Base-by-base conservation (phyloP, 441 rosid genomes). In the Gossypium aridum region DNA sequence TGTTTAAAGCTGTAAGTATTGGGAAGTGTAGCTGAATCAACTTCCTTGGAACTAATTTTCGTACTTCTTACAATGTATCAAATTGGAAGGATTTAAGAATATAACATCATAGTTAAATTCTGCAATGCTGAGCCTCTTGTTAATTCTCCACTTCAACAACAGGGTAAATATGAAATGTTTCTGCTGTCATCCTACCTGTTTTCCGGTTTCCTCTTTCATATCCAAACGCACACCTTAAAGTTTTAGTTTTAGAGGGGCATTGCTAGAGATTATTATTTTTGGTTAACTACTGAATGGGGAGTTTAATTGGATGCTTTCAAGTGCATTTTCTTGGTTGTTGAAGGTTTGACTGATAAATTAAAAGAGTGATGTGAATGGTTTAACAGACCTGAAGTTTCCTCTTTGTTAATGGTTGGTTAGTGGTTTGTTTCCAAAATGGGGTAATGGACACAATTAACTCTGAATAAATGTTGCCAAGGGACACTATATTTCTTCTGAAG, bases 241-340 rank as follows among this genome's bases (percentile, higher is more conserved):
- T 17, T 65, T 65, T 65, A 43, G 17, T 20, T 65, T 65, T 20
- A 12, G n/a, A 64, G 70, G 55, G 17, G 34, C 31, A 65, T 4
- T 20, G 12, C 54, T 4, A 20, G 54, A 65, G 26, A 20, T 4
- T 22, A 2, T 4, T 61, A 16, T 61, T 20, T 65, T 43, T 20
- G 13, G 26, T 39, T 10, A 39, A 64, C 70, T 39, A 64, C 10
- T 20, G 28, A 43, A 23, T 17, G 8, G 69, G 49, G 54, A 43
- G 31, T 65, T 65, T 20, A 65, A 65, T 43, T 43, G 9, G 70
- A 19, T 39, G 70, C 70, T 65, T 39, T 65, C 54, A 65, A 43
- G 17, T 65, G 7, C 17, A 65, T 65, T 39, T 39, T 65, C 70
- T 19, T 65, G 28, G 28, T 39, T 39, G 13, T 4, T 9, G 16